These are phyloP conservation scores for Zhuliangozyma parablackwelliae DNA, from an alignment of 1,139 yeast genomes.

Conservation along the genomic window DNA sequence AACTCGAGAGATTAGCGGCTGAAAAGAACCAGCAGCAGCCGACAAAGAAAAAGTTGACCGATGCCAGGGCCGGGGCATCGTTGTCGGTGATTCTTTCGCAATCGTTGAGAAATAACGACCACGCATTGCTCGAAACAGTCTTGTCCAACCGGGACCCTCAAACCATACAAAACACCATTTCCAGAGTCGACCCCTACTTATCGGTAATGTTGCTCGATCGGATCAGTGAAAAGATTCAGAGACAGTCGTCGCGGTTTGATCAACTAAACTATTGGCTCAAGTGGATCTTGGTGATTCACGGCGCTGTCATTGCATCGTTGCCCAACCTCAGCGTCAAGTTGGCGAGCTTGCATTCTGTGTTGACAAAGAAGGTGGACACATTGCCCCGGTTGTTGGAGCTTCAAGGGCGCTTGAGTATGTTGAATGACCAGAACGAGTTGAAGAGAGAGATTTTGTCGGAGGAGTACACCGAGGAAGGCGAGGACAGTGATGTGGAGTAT, in stretches of 20 bases:
- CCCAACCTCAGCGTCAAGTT: constrained; percentile 68
- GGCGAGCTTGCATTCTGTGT: constrained; percentile 72
- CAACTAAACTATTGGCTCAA: constrained; percentile 85
- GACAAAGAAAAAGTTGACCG: constrained; percentile 18
- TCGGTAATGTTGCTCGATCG: constrained; percentile 77
- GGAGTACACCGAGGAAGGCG: constrained; percentile 24
- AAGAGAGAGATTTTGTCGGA: constrained; percentile 50
- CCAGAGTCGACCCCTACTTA: constrained; percentile 63
- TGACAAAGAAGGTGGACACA: constrained; percentile 68
- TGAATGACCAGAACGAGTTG: constrained; percentile 65
- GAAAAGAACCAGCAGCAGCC: constrained; percentile 26
- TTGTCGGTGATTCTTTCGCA: constrained; percentile 65
- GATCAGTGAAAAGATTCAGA: constrained; percentile 77
- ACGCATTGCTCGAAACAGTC: constrained; percentile 72
- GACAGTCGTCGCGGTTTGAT: constrained; percentile 61
- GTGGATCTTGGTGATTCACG: constrained; percentile 89
- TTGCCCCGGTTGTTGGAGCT: constrained; percentile 76
- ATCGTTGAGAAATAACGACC: constrained; percentile 70
- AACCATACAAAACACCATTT: constrained; percentile 68
- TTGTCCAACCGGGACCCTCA: constrained; percentile 69
- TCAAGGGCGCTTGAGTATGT: constrained; percentile 74
- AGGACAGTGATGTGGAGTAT: constrained; percentile 36
- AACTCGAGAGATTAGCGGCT: constrained; percentile 41
- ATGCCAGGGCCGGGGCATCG: constrained; percentile 52
- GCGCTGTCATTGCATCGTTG: constrained; percentile 65